Evolutionary conservation across 2,329 filamentous ascomycete genomes (phyloP).

Genomic region (Calonectria pseudoreteaudii): DNA sequence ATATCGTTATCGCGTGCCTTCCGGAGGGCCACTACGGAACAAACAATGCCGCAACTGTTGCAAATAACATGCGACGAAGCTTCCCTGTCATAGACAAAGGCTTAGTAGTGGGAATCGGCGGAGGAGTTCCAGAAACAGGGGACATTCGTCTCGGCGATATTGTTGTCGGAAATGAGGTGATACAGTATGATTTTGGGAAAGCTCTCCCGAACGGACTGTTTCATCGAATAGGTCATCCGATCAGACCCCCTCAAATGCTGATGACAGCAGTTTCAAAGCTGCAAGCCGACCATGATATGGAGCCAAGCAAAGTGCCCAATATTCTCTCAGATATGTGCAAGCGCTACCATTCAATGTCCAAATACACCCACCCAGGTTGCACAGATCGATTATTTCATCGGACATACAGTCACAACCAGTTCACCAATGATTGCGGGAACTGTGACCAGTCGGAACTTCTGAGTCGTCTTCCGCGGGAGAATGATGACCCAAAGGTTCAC

Average conservation of each 20-base stretch:
- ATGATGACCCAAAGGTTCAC: background rate
- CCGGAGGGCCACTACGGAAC: no score
- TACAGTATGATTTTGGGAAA: conserved; percentile 43
- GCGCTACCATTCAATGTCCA: background rate
- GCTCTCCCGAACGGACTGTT: background rate
- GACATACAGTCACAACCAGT: background rate
- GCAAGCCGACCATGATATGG: background rate
- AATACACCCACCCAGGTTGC: background rate
- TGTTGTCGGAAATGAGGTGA: conserved; percentile 28
- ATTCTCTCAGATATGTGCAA: background rate
- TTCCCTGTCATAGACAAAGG: no score
- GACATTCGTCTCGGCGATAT: conserved; percentile 29
- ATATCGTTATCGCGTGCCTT: no score
- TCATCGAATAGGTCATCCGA: background rate
- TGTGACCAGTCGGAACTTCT: background rate
- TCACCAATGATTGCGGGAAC: background rate
- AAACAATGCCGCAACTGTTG: no score
- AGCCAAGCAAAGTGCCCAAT: background rate
- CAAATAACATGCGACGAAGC: no score
- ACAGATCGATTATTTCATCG: background rate
- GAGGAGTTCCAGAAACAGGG: conserved; percentile 10
- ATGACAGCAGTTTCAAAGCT: background rate
- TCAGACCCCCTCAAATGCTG: background rate
- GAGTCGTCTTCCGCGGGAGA: background rate
- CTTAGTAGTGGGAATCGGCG: no score